Conservation (phyloP, 257 asterid species). For the Striga asiatica region DNA sequence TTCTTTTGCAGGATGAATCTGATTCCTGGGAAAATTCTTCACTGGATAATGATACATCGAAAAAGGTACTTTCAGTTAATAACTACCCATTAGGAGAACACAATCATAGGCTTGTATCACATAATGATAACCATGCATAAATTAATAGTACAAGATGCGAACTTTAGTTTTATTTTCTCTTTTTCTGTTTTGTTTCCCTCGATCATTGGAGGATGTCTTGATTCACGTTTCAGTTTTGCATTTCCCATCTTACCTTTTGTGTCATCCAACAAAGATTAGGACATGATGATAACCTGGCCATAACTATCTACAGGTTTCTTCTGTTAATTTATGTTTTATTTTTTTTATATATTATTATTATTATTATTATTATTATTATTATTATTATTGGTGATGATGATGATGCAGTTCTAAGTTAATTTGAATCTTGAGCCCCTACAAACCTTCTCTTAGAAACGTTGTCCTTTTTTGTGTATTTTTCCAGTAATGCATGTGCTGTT, state of each 20-base stretch:
- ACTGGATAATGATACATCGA: slow-evolving; percentile 29
- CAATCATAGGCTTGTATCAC: no score
- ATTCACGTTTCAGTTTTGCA: background rate
- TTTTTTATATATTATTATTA: background rate
- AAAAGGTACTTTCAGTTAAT: slow-evolving; percentile 40
- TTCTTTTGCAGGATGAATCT: slow-evolving; percentile 63
- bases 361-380: no score
- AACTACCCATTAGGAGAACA: no score
- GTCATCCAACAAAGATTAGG: slow-evolving; percentile 4
- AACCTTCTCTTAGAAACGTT: background rate
- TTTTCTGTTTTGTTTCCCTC: slow-evolving; percentile 2
- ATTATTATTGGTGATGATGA: no score
- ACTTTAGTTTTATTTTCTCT: background rate
- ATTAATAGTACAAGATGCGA: background rate
- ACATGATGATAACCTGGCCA: slow-evolving; percentile 4
- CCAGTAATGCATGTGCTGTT: background rate
- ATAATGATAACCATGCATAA: background rate
- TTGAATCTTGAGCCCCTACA: slow-evolving; percentile 5
- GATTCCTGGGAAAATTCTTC: slow-evolving; percentile 72
- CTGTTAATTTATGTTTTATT: background rate
- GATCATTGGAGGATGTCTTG: background rate
- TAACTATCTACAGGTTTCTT: background rate
- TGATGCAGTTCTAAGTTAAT: slow-evolving; percentile 9
- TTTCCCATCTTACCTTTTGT: background rate
- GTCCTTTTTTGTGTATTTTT: background rate